Evolutionary conservation across 495 filamentous ascomycete species (phyloP).

Genomic region (Xylaria curta): DNA sequence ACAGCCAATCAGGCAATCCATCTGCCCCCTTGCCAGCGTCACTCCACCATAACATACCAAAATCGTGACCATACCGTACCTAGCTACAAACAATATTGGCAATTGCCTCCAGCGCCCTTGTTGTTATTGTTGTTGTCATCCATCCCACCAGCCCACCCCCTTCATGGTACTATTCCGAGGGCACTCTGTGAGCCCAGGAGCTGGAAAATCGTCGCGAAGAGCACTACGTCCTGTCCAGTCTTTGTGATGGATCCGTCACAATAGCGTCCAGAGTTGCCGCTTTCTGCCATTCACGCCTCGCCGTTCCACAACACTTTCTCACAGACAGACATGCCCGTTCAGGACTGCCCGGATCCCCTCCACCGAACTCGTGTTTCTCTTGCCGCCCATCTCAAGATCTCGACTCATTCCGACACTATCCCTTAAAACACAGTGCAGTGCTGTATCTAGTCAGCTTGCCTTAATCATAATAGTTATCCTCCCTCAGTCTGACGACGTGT

Average conservation of each 20-base stretch:
- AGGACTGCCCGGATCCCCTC: constrained; percentile 23
- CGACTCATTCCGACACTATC: not conserved
- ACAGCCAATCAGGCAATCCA: constrained; percentile 31
- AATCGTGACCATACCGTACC: constrained; percentile 38
- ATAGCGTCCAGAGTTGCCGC: constrained; percentile 10
- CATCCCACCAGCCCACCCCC: constrained; percentile 34
- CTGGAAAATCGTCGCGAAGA: constrained; percentile 17
- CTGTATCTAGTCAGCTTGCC: constrained; percentile 8
- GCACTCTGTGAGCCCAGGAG: constrained; percentile 14
- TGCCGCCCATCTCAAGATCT: constrained; percentile 6
- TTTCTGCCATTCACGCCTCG: constrained; percentile 21
- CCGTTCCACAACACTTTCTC: constrained; percentile 18
- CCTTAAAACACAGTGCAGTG: constrained; percentile 8
- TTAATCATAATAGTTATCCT: constrained; percentile 26
- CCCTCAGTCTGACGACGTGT: not conserved
- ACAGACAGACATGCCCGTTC: constrained; percentile 37
- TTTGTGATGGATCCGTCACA: constrained; percentile 25
- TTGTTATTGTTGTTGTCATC: constrained; percentile 28
- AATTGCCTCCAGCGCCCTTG: constrained; percentile 22
- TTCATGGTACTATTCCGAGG: constrained; percentile 19
- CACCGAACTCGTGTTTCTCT: constrained; percentile 29
- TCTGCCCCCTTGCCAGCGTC: constrained; percentile 31
- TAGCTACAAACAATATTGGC: constrained; percentile 19
- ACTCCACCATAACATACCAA: constrained; percentile 46
- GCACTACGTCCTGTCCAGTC: constrained; percentile 16